Percentiles rank a stretch among this genome's conserved stretches.
phyloP scores from a whole-genome alignment of 495 filamentous ascomycete species.

The Hypoxylon rickii region DNA sequence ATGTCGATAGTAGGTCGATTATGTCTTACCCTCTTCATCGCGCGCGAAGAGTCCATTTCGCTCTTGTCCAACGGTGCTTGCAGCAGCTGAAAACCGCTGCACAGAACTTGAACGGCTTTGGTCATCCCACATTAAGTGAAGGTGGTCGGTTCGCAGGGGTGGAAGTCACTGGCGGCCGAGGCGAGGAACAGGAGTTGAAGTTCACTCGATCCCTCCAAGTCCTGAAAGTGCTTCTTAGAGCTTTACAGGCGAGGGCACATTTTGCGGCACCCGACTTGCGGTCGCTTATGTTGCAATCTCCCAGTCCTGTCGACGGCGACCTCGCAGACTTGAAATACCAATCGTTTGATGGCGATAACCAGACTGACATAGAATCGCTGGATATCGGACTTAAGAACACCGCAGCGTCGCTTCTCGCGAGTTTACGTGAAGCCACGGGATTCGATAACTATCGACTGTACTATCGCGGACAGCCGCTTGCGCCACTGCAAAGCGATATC shows the following conservation, averaged over 20 bases:
- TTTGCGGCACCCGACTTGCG: constrained; percentile 56
- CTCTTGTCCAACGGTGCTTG: constrained; percentile 77
- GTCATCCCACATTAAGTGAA: constrained; percentile 44
- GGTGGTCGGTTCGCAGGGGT: constrained; percentile 58
- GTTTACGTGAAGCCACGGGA: constrained; percentile 66
- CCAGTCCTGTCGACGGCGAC: constrained; percentile 56
- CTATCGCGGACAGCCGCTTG: constrained; percentile 52
- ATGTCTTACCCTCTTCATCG: constrained; percentile 48
- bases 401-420: constrained; percentile 65
- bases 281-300: constrained; percentile 45
- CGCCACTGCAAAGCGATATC: constrained; percentile 53
- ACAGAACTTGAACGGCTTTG: constrained; percentile 56
- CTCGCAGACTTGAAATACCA: constrained; percentile 73
- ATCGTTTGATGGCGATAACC: constrained; percentile 63
- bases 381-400: constrained; percentile 73
- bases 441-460: constrained; percentile 69
- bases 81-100: constrained; percentile 74
- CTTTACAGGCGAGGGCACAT: constrained; percentile 51
- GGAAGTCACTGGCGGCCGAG: constrained; percentile 48
- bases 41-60: constrained; percentile 68
- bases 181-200: constrained; percentile 58
- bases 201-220: constrained; percentile 68
- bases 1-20: constrained; percentile 61
- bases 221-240: constrained; percentile 51
- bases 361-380: constrained; percentile 60